phyloP scores from a whole-genome alignment of 768 basidiomycete genomes.

The Podaxis pistillaris region DNA sequence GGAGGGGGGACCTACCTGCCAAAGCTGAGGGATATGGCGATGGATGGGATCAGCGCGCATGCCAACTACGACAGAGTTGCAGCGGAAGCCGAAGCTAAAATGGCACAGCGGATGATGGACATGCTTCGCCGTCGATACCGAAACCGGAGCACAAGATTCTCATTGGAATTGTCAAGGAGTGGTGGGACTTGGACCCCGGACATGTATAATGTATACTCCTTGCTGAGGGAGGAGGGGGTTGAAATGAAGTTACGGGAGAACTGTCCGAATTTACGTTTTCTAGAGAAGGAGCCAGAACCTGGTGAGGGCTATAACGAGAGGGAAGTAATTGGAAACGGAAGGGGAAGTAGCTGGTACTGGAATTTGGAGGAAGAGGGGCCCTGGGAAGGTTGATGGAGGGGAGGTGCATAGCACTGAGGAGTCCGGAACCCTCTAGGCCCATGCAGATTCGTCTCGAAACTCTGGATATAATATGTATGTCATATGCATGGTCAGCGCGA shows the following conservation, averaged over 20 bases:
- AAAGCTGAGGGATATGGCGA: not conserved
- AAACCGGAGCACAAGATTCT: not conserved
- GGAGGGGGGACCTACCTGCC: not conserved
- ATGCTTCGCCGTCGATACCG: not conserved
- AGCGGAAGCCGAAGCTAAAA: not conserved
- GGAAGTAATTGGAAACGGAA: too few relatives aligned
- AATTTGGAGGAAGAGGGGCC: too few relatives aligned
- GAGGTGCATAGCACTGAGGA: too few relatives aligned
- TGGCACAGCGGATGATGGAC: not conserved
- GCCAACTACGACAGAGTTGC: not conserved
- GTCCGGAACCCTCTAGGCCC: too few relatives aligned
- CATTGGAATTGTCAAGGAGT: not conserved
- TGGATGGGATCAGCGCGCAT: not conserved
- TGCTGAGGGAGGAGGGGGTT: not conserved
- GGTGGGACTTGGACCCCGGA: not conserved
- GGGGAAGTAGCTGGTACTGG: too few relatives aligned
- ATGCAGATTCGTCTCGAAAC: too few relatives aligned
- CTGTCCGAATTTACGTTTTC: too few relatives aligned
- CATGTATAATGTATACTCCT: not conserved
- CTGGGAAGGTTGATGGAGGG: too few relatives aligned
- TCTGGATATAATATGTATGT: too few relatives aligned
- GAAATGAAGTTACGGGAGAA: not conserved
- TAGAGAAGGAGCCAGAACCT: too few relatives aligned
- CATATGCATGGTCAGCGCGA: too few relatives aligned
- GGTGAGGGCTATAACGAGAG: too few relatives aligned